Conservation (phyloP, 179 eudicot species). For the Silene coronaria region DNA sequence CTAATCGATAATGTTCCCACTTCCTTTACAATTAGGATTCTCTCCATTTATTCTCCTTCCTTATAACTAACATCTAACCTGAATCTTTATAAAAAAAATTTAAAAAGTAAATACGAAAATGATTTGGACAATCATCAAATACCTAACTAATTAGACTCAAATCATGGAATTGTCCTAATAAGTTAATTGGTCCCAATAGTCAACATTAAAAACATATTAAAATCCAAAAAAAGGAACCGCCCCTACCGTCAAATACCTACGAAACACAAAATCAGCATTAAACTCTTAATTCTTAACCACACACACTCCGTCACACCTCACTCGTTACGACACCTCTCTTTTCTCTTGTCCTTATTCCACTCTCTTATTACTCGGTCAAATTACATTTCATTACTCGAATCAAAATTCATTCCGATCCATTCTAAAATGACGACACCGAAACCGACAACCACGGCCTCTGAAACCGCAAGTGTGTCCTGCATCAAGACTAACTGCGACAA, state of each 20-base stretch:
- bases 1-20: too few species aligned
- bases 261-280: not conserved
- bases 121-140: too few species aligned
- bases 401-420: not conserved
- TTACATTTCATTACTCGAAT: not conserved
- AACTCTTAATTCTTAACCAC: not conserved
- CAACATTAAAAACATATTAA: not conserved
- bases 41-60: too few species aligned
- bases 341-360: not conserved
- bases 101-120: too few species aligned
- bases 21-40: too few species aligned
- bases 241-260: not conserved
- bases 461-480: not conserved
- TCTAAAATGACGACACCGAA: not conserved
- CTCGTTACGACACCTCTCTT: not conserved
- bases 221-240: not conserved
- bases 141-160: too few species aligned
- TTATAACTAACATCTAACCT: too few species aligned
- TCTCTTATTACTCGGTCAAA: not conserved
- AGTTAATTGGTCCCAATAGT: too few species aligned
- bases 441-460: not conserved
- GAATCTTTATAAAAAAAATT: too few species aligned
- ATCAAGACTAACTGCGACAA: slow-evolving; percentile 5
- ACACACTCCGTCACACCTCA: not conserved
- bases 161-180: too few species aligned